phyloP scores from a whole-genome alignment of 345 rosid genomes.

The Eucalyptus viminalis region DNA sequence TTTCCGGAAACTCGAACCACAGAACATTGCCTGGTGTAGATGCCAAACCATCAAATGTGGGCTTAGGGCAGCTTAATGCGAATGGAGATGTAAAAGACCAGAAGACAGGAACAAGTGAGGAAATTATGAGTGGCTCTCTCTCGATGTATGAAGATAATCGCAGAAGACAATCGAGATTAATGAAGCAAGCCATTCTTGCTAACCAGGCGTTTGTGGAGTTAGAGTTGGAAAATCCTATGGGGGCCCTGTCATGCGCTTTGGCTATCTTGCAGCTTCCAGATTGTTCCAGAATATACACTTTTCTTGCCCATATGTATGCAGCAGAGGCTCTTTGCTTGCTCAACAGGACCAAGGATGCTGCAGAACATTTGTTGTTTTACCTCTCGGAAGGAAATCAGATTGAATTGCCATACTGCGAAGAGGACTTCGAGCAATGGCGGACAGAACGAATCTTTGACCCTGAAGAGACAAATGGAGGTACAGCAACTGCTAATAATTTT shows the following conservation, averaged over 20 bases:
- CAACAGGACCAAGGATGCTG: conserved; percentile 72
- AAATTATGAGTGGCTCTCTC: conserved; percentile 31
- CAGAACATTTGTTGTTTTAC: conserved; percentile 58
- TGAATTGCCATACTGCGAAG: conserved; percentile 54
- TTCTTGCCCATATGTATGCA: conserved; percentile 73
- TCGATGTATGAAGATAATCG: conserved; percentile 32
- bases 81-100: conserved; percentile 73
- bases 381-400: conserved; percentile 48
- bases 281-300: conserved; percentile 61
- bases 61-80: conserved; percentile 36
- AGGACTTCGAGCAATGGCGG: conserved; percentile 59
- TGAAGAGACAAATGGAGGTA: conserved; percentile 51
- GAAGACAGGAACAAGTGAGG: conserved; percentile 63
- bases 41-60: conserved; percentile 21
- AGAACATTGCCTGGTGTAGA: conserved; percentile 19
- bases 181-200: conserved; percentile 72
- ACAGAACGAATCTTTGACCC: conserved; percentile 33
- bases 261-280: conserved; percentile 61
- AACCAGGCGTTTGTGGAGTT: conserved; percentile 76
- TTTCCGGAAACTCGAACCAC: conserved; percentile 22
- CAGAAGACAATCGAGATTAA: conserved; percentile 42
- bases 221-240: conserved; percentile 77
- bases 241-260: conserved; percentile 56
- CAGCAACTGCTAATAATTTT: conserved; percentile 16
- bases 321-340: conserved; percentile 95